These are phyloP conservation scores for Pestalotiopsis sp. DNA, from an alignment of 2,329 filamentous ascomycete species.

Conservation along the genomic window DNA sequence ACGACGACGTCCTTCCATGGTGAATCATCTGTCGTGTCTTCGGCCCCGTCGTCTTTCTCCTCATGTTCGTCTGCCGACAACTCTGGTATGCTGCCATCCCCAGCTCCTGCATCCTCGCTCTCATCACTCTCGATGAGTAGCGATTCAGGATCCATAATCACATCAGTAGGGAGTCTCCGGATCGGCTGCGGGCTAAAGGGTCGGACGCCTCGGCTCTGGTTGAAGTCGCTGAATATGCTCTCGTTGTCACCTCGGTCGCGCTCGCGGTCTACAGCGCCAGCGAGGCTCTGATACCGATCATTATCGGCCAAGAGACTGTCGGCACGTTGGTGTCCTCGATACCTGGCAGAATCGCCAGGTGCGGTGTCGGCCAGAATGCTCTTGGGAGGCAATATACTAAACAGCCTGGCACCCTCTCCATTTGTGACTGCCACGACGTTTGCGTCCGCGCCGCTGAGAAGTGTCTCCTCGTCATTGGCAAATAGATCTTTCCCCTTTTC, in stretches of 20 bases:
- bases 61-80: slow-evolving; percentile 10
- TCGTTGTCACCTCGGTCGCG: slow-evolving; percentile 43
- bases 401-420: slow-evolving; percentile 54
- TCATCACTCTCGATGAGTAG: slow-evolving; percentile 21
- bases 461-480: slow-evolving; percentile 41
- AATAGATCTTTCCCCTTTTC: slow-evolving; percentile 67
- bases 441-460: slow-evolving; percentile 19
- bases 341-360: slow-evolving; percentile 37
- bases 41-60: slow-evolving; percentile 16
- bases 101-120: slow-evolving; percentile 12
- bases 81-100: slow-evolving; percentile 15
- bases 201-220: slow-evolving; percentile 54
- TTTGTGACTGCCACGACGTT: slow-evolving; percentile 33
- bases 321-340: slow-evolving; percentile 43
- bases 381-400: slow-evolving; percentile 66
- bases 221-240: slow-evolving; percentile 59
- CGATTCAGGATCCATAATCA: slow-evolving; percentile 36
- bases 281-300: slow-evolving; percentile 61
- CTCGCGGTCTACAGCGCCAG: slow-evolving; percentile 45
- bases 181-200: slow-evolving; percentile 63
- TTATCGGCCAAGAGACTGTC: slow-evolving; percentile 59
- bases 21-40: slow-evolving; percentile 16
- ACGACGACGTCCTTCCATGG: slow-evolving; percentile 24
- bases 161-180: slow-evolving; percentile 30
- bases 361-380: slow-evolving; percentile 61